Conservation (phyloP, 306 rosid species). For the Albizia julibrissin region DNA sequence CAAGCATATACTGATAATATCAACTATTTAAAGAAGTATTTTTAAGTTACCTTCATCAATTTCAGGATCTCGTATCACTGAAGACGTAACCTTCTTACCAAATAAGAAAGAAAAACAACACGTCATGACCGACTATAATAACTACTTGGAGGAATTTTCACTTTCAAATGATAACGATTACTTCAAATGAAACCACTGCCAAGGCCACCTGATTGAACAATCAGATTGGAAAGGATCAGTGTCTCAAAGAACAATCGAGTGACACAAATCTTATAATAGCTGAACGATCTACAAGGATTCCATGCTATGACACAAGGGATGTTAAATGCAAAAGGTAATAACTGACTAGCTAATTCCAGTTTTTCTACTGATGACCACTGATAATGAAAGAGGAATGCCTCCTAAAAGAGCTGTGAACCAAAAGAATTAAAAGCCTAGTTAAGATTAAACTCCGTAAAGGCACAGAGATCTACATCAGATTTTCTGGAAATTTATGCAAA, state of each 20-base stretch:
- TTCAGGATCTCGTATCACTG: constrained; percentile 35
- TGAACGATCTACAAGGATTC: constrained; percentile 19
- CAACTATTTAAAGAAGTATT: constrained; percentile 11
- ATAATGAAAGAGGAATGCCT: neutral
- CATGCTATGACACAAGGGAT: neutral
- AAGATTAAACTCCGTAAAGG: neutral
- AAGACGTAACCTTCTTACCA: constrained; percentile 37
- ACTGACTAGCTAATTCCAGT: neutral
- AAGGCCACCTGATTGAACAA: constrained; percentile 51
- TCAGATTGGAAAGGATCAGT: constrained; percentile 28
- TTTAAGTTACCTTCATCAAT: constrained; percentile 58
- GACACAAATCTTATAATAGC: neutral
- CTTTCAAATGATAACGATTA: constrained; percentile 27
- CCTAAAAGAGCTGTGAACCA: neutral
- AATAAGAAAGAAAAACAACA: constrained; percentile 71
- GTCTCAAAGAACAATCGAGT: constrained; percentile 18
- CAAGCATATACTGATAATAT: neutral
- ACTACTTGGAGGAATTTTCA: constrained; percentile 19
- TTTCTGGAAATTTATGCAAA: neutral
- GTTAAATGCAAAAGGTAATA: constrained; percentile 3
- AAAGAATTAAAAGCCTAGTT: constrained; percentile 4
- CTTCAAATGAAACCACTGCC: constrained; percentile 41
- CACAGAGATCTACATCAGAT: constrained; percentile 9
- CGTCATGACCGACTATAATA: constrained; percentile 48
- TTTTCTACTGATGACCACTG: neutral